Percentiles rank a stretch among this genome's conserved stretches.
Conservation (phyloP, 192 early-diverging fungal species). For the Kickxella alabastrina region DNA sequence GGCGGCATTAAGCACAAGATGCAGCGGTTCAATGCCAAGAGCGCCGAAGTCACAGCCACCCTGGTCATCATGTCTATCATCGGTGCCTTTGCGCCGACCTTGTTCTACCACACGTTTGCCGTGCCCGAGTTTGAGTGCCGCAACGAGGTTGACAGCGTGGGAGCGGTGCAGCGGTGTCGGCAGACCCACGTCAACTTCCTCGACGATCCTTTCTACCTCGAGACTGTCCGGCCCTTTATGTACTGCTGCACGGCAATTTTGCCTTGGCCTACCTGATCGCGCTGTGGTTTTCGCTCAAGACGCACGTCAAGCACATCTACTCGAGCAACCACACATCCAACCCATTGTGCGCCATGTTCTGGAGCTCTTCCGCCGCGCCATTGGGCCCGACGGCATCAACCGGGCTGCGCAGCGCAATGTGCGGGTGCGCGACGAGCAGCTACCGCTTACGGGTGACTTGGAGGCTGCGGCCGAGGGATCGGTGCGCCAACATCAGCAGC, state of each 20-base stretch:
- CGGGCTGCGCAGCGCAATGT: constrained; percentile 10
- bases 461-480: constrained; percentile 1
- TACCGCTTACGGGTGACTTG: not conserved
- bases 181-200: constrained; percentile 61
- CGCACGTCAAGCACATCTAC: constrained; percentile 82
- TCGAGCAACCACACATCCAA: constrained; percentile 34
- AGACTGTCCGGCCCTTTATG: constrained; percentile 77
- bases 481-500: not conserved
- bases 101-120: constrained; percentile 92
- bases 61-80: constrained; percentile 93
- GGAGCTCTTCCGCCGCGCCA: constrained; percentile 54
- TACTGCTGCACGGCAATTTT: constrained; percentile 79
- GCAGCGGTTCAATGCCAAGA: constrained; percentile 92
- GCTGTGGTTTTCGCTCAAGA: constrained; percentile 88
- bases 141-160: constrained; percentile 12
- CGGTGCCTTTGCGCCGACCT: constrained; percentile 87
- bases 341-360: constrained; percentile 54
- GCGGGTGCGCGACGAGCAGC: constrained; percentile 9
- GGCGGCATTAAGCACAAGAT: constrained; percentile 88
- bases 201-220: constrained; percentile 76
- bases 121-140: constrained; percentile 51
- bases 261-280: constrained; percentile 82
- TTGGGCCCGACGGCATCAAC: constrained; percentile 22
- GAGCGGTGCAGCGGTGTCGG: constrained; percentile 61
- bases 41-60: constrained; percentile 92